These are phyloP conservation scores for Helicocarpus griseus DNA, from an alignment of 2,329 filamentous ascomycete species.

Conservation along the genomic window DNA sequence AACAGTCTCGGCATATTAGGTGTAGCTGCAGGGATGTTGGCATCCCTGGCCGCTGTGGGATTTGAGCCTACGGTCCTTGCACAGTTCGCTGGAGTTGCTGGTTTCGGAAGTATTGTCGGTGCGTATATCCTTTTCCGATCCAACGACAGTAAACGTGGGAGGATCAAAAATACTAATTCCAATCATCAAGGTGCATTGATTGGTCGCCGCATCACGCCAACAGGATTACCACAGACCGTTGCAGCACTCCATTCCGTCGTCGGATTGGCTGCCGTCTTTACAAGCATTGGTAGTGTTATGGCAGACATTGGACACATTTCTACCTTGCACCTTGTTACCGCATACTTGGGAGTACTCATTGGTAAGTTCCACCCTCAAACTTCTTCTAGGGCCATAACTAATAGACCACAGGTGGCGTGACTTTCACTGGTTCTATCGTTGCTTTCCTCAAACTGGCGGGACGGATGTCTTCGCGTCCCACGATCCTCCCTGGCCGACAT, in stretches of 20 bases:
- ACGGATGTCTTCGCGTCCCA: slow-evolving; percentile 68
- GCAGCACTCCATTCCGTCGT: slow-evolving; percentile 85
- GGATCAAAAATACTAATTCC: slow-evolving; percentile 12
- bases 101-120: slow-evolving; percentile 58
- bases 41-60: slow-evolving; percentile 70
- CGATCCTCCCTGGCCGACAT: slow-evolving; percentile 63
- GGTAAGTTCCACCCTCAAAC: slow-evolving; percentile 31
- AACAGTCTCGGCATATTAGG: slow-evolving; percentile 82
- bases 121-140: slow-evolving; percentile 8
- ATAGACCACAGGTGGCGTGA: slow-evolving; percentile 53
- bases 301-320: slow-evolving; percentile 60
- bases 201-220: slow-evolving; percentile 77
- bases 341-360: slow-evolving; percentile 77
- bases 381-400: not conserved
- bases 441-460: slow-evolving; percentile 82
- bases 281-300: slow-evolving; percentile 80
- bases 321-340: slow-evolving; percentile 73
- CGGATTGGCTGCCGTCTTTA: slow-evolving; percentile 77
- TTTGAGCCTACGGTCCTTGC: slow-evolving; percentile 69
- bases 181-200: slow-evolving; percentile 54
- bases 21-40: slow-evolving; percentile 71
- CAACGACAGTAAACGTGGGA: not conserved
- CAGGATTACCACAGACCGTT: slow-evolving; percentile 79
- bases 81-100: slow-evolving; percentile 69
- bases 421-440: slow-evolving; percentile 83